Percentiles rank a stretch among this genome's conserved stretches.
Evolutionary conservation across 1,284 basidiomycete genomes (phyloP).

Genomic region (Fistulinella cinereoalba): DNA sequence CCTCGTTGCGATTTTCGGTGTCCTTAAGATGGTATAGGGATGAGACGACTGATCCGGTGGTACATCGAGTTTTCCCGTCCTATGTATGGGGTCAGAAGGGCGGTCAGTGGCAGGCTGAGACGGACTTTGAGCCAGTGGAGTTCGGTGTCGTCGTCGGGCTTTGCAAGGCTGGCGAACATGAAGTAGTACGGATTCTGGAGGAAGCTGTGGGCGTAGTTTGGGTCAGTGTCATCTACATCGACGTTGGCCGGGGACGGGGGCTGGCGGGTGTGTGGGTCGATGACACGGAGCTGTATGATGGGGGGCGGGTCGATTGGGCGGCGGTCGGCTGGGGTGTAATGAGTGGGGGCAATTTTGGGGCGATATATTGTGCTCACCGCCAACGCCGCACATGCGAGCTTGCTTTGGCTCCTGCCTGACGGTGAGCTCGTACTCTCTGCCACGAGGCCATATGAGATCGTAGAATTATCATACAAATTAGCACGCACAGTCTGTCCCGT

Average conservation of each 20-base stretch:
- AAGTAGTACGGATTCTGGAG: constrained; percentile 93
- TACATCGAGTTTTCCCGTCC: constrained; percentile 88
- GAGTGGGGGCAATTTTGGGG: too few relatives aligned
- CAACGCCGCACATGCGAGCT: constrained; percentile 90
- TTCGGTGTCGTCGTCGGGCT: constrained; percentile 88
- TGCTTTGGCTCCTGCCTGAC: constrained; percentile 88
- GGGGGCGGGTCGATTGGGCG: constrained; percentile 95
- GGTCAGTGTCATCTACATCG: constrained; percentile 35
- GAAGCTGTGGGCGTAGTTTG: constrained; percentile 46
- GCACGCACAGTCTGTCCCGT: constrained; percentile 32
- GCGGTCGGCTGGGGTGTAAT: constrained; percentile 65
- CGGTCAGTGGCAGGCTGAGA: constrained; percentile 3
- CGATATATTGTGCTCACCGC: too few relatives aligned
- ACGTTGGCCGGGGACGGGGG: constrained; percentile 23
- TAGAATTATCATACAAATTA: constrained; percentile 14
- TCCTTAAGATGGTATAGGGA: constrained; percentile 96
- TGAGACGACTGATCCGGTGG: constrained; percentile 87
- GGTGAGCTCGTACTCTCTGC: constrained; percentile 78
- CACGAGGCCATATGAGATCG: constrained; percentile 1
- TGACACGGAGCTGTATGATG: constrained; percentile 90
- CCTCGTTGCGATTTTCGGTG: constrained; percentile 76
- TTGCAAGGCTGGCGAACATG: constrained; percentile 87
- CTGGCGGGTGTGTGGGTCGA: constrained; percentile 59
- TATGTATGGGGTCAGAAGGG: constrained; percentile 20
- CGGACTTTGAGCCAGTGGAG: constrained; percentile 83